Evolutionary conservation across 805 yeast genomes (phyloP), one percentile per base, ranked within the genome.

Genomic region (Saturnispora gosingensis): DNA sequence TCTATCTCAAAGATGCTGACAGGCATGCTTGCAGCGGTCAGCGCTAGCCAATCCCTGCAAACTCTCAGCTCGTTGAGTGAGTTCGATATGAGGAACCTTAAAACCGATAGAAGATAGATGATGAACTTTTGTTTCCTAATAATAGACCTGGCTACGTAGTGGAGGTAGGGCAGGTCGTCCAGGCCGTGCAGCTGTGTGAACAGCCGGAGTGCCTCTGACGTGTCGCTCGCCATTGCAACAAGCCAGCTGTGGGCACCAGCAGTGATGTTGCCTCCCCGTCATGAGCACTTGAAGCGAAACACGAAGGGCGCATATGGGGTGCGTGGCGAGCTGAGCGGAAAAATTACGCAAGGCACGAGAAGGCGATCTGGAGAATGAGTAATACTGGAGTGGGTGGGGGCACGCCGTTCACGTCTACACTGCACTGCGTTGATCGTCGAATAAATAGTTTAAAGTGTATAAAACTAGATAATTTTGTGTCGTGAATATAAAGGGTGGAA

Each of bases 91-190:
- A 28, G 15, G 32, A 39, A 47, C 38, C 49, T 38, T 27, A 47
- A 39, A 28, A 38, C 44, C 20, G 49, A 47, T 22, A 47, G 9
- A n/a, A 47, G 11, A 28, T 39, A 47, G 9, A 47, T 47, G 27
- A 47, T 27, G 45, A 39, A 47, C 30, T 47, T 47, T 13, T 47
- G 45, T 28, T 38, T 39, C 16, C 32, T 38, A 13, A 47, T 15
- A 5, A 47, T 30, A 24, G 28, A 30, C 22, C 40, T 39, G 9
- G 45, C 44, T 5, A 32, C 30, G 22, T 28, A 38, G 15, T 38
- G 42, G 22, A 38, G 42, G 16, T 38, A 18, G 13, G 42, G 42
- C 11, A 38, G 18, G 22, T 38, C 42, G 13, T 38, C 42, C 8
- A 20, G 9, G 11, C 42, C 42, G 18, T 38, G 18, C 6, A 16